Evolutionary conservation across 805 yeast genomes (phyloP).

Genomic region (Sugiyamaella chiloensis): DNA sequence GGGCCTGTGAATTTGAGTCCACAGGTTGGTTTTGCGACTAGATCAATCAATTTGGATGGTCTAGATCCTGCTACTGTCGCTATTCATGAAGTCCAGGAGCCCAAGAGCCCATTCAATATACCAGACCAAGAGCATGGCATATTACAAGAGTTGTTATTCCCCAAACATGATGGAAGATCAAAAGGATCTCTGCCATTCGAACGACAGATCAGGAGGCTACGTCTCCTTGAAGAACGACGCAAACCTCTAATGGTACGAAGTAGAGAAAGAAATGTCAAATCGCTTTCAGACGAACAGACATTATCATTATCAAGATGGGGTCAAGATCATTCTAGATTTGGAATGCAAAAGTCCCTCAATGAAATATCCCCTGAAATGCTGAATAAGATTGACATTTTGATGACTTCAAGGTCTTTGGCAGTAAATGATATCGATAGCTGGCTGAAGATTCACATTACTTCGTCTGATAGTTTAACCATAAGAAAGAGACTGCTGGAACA

Average conservation of each 20-base stretch:
- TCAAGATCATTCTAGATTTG: constrained; percentile 11
- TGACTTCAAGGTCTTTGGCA: constrained; percentile 21
- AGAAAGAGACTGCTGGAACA: constrained; percentile 19
- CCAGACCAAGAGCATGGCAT: constrained; percentile 9
- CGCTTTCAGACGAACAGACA: constrained; percentile 1
- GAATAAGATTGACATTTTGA: constrained; percentile 14
- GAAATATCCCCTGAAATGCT: constrained; percentile 13
- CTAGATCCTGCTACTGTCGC: neutral
- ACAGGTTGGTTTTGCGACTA: no score
- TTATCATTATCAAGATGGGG: constrained; percentile 10
- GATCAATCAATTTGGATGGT: neutral
- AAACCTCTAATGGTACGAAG: constrained; percentile 2
- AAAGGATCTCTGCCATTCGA: constrained; percentile 14
- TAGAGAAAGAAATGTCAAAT: neutral
- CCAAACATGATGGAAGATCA: neutral
- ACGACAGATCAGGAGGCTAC: constrained; percentile 19
- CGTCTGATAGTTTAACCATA: constrained; percentile 15
- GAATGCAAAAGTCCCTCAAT: constrained; percentile 5
- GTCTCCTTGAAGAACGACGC: constrained; percentile 17
- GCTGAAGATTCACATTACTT: constrained; percentile 20
- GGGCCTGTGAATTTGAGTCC: no score
- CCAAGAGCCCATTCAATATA: neutral
- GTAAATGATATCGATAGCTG: constrained; percentile 24
- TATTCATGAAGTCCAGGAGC: neutral
- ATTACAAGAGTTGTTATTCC: constrained; percentile 9